Evolutionary conservation across 345 rosid genomes (phyloP).

Genomic region (Trapa incisa): DNA sequence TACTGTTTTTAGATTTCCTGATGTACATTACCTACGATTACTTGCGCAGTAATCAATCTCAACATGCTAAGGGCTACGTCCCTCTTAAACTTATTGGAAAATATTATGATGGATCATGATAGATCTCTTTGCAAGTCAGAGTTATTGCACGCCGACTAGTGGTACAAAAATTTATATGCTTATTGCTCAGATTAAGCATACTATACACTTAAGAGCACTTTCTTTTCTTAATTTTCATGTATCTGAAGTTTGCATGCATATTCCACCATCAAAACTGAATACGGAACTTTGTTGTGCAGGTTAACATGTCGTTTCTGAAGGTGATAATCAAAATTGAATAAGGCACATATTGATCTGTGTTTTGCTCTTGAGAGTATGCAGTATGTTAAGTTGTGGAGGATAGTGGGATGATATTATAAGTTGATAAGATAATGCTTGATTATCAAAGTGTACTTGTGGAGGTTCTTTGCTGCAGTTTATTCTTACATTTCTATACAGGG

Average conservation of each 20-base stretch:
- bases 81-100: conserved; percentile 13
- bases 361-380: background rate
- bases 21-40: conserved; percentile 55
- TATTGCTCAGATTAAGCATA: background rate
- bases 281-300: background rate
- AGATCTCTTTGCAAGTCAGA: background rate
- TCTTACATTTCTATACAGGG: too few species aligned
- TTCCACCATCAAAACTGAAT: too few species aligned
- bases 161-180: background rate
- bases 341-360: background rate
- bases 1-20: conserved; percentile 50
- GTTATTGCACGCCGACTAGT: background rate
- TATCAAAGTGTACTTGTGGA: too few species aligned
- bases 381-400: too few species aligned
- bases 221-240: background rate
- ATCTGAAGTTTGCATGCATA: too few species aligned
- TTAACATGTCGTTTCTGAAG: too few species aligned
- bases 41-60: conserved; percentile 26
- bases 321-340: background rate
- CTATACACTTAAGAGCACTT: background rate
- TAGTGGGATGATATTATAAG: too few species aligned
- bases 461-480: too few species aligned
- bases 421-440: too few species aligned
- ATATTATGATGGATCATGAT: conserved; percentile 16
- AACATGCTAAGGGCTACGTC: conserved; percentile 8